Percentiles rank a stretch among this genome's conserved stretches.
phyloP scores from a whole-genome alignment of 1,139 yeast species.

The Candida sanyaensis region DNA sequence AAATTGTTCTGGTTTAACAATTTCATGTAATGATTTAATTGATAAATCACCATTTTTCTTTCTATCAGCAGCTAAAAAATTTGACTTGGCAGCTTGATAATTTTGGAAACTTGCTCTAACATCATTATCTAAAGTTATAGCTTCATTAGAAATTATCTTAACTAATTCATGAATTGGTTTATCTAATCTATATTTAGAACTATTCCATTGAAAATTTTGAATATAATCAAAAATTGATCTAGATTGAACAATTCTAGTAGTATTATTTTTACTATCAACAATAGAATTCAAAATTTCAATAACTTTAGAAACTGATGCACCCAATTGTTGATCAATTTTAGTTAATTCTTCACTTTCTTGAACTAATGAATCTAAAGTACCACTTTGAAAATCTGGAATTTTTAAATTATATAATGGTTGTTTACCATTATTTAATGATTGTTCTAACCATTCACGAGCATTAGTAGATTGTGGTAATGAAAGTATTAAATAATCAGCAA shows the following conservation, averaged over 20 bases:
- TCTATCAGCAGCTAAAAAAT: constrained; percentile 84
- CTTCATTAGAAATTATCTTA: constrained; percentile 70
- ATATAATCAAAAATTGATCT: constrained; percentile 60
- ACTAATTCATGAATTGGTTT: constrained; percentile 79
- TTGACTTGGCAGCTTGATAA: constrained; percentile 82
- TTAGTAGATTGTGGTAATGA: constrained; percentile 55
- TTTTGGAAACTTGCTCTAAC: constrained; percentile 68
- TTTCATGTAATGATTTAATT: constrained; percentile 85
- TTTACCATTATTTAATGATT: constrained; percentile 45
- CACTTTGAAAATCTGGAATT: constrained; percentile 90
- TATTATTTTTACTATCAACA: constrained; percentile 35
- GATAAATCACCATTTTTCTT: constrained; percentile 93
- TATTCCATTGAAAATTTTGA: constrained; percentile 82
- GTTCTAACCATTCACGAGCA: constrained; percentile 46
- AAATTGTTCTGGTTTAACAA: constrained; percentile 83
- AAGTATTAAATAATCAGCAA: constrained; percentile 48
- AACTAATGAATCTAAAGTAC: constrained; percentile 89
- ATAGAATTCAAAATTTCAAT: constrained; percentile 66
- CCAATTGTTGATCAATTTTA: constrained; percentile 77
- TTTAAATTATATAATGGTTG: constrained; percentile 46
- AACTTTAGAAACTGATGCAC: constrained; percentile 67
- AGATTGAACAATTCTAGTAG: constrained; percentile 40
- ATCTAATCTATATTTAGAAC: constrained; percentile 82
- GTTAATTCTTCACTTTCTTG: constrained; percentile 87
- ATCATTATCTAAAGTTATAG: constrained; percentile 79